Conservation (phyloP, 2,329 filamentous ascomycete genomes). For the Dryadomyces quercivorus region DNA sequence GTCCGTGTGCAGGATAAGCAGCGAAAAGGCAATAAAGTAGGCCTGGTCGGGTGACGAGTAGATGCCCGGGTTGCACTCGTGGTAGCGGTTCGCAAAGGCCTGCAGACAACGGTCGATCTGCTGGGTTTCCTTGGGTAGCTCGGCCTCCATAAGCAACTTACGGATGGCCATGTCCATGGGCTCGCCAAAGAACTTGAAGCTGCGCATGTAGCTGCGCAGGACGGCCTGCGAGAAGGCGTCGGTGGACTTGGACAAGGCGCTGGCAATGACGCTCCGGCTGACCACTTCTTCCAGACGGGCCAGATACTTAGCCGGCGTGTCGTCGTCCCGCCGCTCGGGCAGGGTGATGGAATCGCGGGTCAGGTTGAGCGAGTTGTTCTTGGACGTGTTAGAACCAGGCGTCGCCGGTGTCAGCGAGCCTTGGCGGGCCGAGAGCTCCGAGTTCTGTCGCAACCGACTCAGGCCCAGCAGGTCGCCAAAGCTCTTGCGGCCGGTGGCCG, state of each 20-base stretch:
- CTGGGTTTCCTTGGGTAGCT: conserved; percentile 92
- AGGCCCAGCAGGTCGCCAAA: conserved; percentile 81
- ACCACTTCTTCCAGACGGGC: conserved; percentile 70
- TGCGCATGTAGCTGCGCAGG: conserved; percentile 86
- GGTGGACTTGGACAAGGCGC: conserved; percentile 71
- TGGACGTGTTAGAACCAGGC: conserved; percentile 58
- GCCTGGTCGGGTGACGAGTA: conserved; percentile 85
- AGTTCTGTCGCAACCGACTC: conserved; percentile 67
- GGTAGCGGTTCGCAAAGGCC: conserved; percentile 89
- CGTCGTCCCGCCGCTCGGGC: conserved; percentile 72
- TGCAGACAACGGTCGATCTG: conserved; percentile 93
- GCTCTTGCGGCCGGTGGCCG: conserved; percentile 73
- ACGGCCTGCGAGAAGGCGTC: conserved; percentile 77
- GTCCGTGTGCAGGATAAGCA: conserved; percentile 92
- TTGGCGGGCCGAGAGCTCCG: conserved; percentile 51
- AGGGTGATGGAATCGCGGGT: conserved; percentile 58
- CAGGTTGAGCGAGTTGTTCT: conserved; percentile 72
- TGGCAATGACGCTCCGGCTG: conserved; percentile 71
- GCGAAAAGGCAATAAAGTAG: conserved; percentile 96
- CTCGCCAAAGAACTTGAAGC: conserved; percentile 90
- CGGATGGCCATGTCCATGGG: conserved; percentile 97
- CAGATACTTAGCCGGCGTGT: conserved; percentile 83
- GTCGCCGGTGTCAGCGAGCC: conserved; percentile 58
- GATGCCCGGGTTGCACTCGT: conserved; percentile 96
- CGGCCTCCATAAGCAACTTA: conserved; percentile 91